Percentiles rank a stretch among this genome's conserved stretches.
These are phyloP conservation scores for Cenchrus purpureus DNA, from an alignment of 176 grass and related monocot species.

Conservation along the genomic window DNA sequence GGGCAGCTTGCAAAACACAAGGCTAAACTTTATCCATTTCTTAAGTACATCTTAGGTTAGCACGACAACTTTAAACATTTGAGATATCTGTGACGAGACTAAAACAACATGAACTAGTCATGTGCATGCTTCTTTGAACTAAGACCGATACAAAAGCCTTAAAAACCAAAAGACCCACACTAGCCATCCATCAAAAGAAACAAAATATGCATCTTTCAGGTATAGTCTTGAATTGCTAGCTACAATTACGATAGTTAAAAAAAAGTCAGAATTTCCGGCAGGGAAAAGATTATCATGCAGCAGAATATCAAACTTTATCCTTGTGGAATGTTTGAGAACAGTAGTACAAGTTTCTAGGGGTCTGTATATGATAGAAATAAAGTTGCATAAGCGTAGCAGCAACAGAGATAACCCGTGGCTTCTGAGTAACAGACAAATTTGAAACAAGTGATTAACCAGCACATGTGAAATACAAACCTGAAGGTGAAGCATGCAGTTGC, in stretches of 20 bases:
- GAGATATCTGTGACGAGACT: slow-evolving; percentile 7
- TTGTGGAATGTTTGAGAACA: slow-evolving; percentile 21
- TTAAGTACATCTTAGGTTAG: not conserved
- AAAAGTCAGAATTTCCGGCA: not conserved
- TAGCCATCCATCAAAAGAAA: not conserved
- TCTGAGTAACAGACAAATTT: not conserved
- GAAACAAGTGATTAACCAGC: not conserved
- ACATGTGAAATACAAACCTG: slow-evolving; percentile 58
- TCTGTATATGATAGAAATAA: slow-evolving; percentile 7
- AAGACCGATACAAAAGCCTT: slow-evolving; percentile 23
- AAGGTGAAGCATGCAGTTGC: slow-evolving; percentile 83
- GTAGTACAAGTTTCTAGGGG: slow-evolving; percentile 11
- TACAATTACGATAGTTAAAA: slow-evolving; percentile 13
- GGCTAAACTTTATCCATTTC: not conserved
- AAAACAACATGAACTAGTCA: slow-evolving; percentile 21
- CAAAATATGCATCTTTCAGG: slow-evolving; percentile 8
- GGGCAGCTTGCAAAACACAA: slow-evolving; percentile 3
- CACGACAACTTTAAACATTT: not conserved
- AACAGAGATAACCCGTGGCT: not conserved
- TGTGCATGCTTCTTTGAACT: slow-evolving; percentile 17
- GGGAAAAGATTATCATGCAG: not conserved
- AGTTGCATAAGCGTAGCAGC: not conserved
- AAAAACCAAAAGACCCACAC: slow-evolving; percentile 6
- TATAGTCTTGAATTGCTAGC: not conserved
- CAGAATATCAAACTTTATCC: not conserved